phyloP scores from a whole-genome alignment of 163 green algal genomes.

The Chlorella variabilis region DNA sequence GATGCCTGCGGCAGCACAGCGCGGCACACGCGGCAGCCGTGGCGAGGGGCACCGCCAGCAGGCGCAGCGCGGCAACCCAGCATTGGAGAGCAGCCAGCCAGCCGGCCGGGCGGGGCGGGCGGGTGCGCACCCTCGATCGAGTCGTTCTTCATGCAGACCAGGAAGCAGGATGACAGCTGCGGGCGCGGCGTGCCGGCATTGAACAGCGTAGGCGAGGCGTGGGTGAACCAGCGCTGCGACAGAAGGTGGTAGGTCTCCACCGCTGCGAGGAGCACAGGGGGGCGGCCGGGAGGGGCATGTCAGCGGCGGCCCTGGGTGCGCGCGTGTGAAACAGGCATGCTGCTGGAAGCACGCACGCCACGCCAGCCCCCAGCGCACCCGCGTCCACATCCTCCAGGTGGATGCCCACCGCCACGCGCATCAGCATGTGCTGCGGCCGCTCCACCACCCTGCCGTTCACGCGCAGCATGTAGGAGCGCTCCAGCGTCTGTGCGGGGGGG shows the following conservation, averaged over 20 bases:
- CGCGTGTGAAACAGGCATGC: too few species aligned
- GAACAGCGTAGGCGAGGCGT: conserved; percentile 99
- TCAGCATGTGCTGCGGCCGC: conserved; percentile 99
- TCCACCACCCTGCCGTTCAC: conserved; percentile 97
- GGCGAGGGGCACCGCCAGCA: too few species aligned
- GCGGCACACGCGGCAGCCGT: too few species aligned
- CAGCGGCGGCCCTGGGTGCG: not conserved
- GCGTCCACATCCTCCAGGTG: conserved; percentile 91
- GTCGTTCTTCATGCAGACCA: conserved; percentile 97
- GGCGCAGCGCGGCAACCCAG: too few species aligned
- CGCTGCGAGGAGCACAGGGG: conserved; percentile 25
- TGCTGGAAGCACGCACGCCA: not conserved
- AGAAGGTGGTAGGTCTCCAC: conserved; percentile 97
- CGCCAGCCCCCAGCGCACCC: not conserved
- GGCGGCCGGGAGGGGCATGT: not conserved
- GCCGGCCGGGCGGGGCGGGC: not conserved
- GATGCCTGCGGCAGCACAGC: conserved; percentile 83
- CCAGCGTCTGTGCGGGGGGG: conserved; percentile 93
- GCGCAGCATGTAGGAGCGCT: conserved; percentile 98
- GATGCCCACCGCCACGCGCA: conserved; percentile 97
- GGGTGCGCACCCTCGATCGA: conserved; percentile 60
- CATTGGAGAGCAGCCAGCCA: not conserved
- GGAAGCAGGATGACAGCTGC: conserved; percentile 98
- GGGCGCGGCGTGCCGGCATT: conserved; percentile 94
- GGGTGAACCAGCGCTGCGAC: conserved; percentile 98